phyloP scores from a whole-genome alignment of 2,329 filamentous ascomycete genomes.

The Epicoccum sorghinum region DNA sequence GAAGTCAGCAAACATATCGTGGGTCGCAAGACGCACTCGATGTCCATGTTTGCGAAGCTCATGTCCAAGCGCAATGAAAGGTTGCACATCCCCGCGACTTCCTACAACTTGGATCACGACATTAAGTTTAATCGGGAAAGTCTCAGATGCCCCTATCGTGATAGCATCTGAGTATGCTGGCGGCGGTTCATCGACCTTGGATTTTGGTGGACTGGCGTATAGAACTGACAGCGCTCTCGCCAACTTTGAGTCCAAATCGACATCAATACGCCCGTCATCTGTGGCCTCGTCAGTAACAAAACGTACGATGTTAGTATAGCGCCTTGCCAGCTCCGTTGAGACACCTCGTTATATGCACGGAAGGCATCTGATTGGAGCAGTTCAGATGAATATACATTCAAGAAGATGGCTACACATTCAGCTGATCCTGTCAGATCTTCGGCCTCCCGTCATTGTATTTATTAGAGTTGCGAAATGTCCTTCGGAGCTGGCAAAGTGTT shows the following conservation, averaged over 20 bases:
- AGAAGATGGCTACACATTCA: no score
- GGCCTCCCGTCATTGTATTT: no score
- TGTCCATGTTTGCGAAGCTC: constrained; percentile 47
- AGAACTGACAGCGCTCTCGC: background rate
- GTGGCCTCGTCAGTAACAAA: background rate
- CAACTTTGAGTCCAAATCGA: constrained; percentile 4
- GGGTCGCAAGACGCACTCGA: constrained; percentile 35
- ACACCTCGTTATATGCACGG: no score
- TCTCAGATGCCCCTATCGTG: background rate
- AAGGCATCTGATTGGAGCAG: no score
- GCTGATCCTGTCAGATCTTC: no score
- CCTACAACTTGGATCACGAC: constrained; percentile 63
- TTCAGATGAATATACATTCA: background rate
- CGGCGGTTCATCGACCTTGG: background rate
- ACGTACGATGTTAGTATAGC: no score
- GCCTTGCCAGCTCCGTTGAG: no score
- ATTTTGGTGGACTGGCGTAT: constrained; percentile 19
- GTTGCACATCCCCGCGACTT: constrained; percentile 62
- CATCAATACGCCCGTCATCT: constrained; percentile 6
- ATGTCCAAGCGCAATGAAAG: constrained; percentile 63
- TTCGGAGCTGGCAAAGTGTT: no score
- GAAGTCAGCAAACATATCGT: constrained; percentile 20
- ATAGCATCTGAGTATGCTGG: background rate
- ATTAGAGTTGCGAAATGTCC: no score
- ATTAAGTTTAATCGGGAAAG: constrained; percentile 45